Base-by-base conservation (phyloP, 371 early-diverging fungal species). In the Zopfochytrium polystomum region DNA sequence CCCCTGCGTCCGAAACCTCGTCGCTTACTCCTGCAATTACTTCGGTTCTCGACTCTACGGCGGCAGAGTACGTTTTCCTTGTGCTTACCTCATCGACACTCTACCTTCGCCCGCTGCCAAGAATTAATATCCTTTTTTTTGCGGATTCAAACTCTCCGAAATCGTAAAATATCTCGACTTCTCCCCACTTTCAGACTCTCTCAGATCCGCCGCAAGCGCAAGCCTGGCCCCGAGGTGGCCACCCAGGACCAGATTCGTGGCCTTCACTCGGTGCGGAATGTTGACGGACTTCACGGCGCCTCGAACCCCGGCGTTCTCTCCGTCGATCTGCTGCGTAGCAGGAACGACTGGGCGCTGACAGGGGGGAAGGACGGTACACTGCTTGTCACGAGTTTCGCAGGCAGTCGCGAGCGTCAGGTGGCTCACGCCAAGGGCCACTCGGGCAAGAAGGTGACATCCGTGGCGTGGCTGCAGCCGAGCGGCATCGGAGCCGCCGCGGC, bases 161-260 rank as follows among this genome's bases (percentile, higher is more conserved):
- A n/a, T n/a, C n/a, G n/a, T n/a, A n/a, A n/a, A n/a, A n/a, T n/a
- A n/a, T n/a, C n/a, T n/a, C n/a, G 13, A 22, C 30, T 49, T 52
- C 47, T 32, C 22, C 1, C 22, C 34, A 9, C 15, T 18, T 33
- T 4, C 38, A 57, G 70, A 48, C 74, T 94, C 57, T 86, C 87
- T 52, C 81, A 86, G 66, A 72, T 71, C 1, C 90, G 95, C 52
- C 84, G 86, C 62, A 91, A 92, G 84, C 86, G 93, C 78, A 93
- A 93, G 76, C 75, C 84, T 46, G 88, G 91, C 33, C 31, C 84
- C n/a, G 84, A 77, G 3, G 80, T 88, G 51, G 80, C 86, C 2
- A 74, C 88, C 2, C 73, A 76, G 2, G 93, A 91, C 5, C 69
- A 84, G 23, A 71, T 93, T 49, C 76, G 79, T 62, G 73, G 80